Evolutionary conservation across 1,284 basidiomycete species (phyloP), one percentile per base, ranked within the genome.

Genomic region (Ganoderma resinaceum): DNA sequence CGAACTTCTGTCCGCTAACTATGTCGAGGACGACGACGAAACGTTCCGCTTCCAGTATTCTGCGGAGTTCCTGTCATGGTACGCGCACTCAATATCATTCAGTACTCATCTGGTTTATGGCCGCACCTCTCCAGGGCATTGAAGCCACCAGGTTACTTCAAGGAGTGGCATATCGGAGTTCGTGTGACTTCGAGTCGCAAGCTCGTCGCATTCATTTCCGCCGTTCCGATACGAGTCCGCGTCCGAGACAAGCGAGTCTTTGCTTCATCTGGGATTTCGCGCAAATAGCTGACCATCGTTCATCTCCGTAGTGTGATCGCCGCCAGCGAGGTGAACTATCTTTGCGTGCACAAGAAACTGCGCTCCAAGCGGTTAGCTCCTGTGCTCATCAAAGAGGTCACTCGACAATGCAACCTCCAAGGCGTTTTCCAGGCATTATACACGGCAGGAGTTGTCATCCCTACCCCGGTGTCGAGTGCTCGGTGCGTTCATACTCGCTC

Each of bases 121-220:
- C 61, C n/a, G 67, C 66, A 14, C 38, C 31, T 26, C 55, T 60
- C n/a, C 72, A 97, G 96, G 96, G 97, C 96, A 11, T 84, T 99
- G 49, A 95, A 91, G 74, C 96, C 97, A 64, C 98, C 98, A 14
- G 97, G 96, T 4, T 99, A 96, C 80, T 82, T 90, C 76, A 91
- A 92, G 74, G 94, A 97, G 76, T 99, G 98, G 97, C 97, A 98
- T 79, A 83, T 99, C 65, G 98, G 97, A 55, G 96, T 99, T 9
- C 91, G 97, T 23, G 97, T 99, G 7, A 87, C 89, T 35, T 91
- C 94, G 29, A 95, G 92, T 74, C 91, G 93, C 81, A 98, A 97
- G 80, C 87, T 99, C 1, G 95, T 99, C n/a, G 98, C 94, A 0
- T 99, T 99, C 80, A 99, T 99, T 75, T 93, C 95, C n/a, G 98